Evolutionary conservation across 1,139 yeast genomes (phyloP).

Genomic region (Taphrina deformans): DNA sequence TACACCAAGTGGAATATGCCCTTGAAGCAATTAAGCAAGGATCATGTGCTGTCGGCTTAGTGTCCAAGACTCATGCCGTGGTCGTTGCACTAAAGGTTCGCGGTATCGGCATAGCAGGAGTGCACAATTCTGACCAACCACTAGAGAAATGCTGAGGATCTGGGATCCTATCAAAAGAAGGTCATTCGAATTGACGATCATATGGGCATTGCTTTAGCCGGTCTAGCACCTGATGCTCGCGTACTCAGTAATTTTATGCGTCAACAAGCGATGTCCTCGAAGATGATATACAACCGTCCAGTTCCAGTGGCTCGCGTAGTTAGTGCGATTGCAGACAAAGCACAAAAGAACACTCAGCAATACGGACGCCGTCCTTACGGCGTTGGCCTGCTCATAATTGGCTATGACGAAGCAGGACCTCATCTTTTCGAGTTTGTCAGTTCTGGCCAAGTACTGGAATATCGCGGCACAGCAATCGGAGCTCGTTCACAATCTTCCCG

Average conservation of each 20-base stretch:
- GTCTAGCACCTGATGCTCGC: slow-evolving; percentile 97
- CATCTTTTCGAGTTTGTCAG: slow-evolving; percentile 95
- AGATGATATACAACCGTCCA: slow-evolving; percentile 84
- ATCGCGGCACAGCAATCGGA: slow-evolving; percentile 93
- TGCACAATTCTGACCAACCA: not conserved
- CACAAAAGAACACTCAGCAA: slow-evolving; percentile 93
- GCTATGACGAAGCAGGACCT: slow-evolving; percentile 90
- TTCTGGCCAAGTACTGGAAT: slow-evolving; percentile 88
- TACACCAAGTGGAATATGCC: slow-evolving; percentile 71
- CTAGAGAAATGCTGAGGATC: slow-evolving; percentile 86
- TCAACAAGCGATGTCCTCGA: slow-evolving; percentile 87
- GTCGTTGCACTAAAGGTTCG: slow-evolving; percentile 83
- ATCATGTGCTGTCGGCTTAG: slow-evolving; percentile 92
- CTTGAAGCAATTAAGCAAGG: slow-evolving; percentile 98
- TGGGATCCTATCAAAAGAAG: slow-evolving; percentile 94
- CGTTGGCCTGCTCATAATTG: slow-evolving; percentile 89
- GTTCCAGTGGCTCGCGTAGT: slow-evolving; percentile 83
- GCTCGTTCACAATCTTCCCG: slow-evolving; percentile 98
- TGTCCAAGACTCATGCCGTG: slow-evolving; percentile 82
- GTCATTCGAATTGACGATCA: slow-evolving; percentile 88
- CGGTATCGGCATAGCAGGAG: no score
- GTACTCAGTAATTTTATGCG: slow-evolving; percentile 79
- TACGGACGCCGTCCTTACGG: slow-evolving; percentile 98
- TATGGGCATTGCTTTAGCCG: slow-evolving; percentile 93
- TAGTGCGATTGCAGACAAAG: slow-evolving; percentile 86